Base-by-base conservation (phyloP, 768 basidiomycete species). In the Pleurotus tuoliensis region DNA sequence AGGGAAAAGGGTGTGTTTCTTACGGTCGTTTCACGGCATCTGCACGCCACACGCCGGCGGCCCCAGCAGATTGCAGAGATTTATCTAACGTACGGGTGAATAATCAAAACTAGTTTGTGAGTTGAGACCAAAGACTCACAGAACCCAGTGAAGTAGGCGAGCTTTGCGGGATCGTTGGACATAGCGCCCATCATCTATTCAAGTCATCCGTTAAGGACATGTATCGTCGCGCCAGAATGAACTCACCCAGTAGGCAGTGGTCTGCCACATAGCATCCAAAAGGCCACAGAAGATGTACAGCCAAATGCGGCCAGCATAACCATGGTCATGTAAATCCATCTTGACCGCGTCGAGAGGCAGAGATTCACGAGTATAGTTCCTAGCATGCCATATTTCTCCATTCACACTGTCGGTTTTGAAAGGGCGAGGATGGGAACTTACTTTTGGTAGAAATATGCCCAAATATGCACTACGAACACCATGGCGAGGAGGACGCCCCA, bases 261-360 rank as follows among this genome's bases (percentile, higher is more conserved):
- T 90, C 66, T 92, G 91, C 88, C 90, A 93, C 82, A 90, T 86
- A 1, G 90, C 76, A 61, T 93, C 91, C 58, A 91, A 75, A 8
- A 92, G 64, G 18, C 89, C 88, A 59, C 82, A 88, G 69, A 84
- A 81, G 59, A 88, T 81, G 69, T 85, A 90, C 5, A 92, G 69
- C 70, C 78, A 78, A 4, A 84, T 72, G 50, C 76, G 76, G 44
- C 76, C 80, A 8, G 77, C 69, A 63, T 88, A 92, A 0, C 69
- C 71, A 4, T 69, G 59, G 59, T 85, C 81, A 50, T 68, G 69
- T 51, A 88, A 80, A 66, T 90, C 87, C 62, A 89, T 80, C 61
- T 80, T 79, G 22, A 65, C 57, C 0, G 73, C 60, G 22, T 71
- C 65, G 3, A 70, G 58, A 1, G 73, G 71, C 37, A 80, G 64